Evolutionary conservation across 208 protist species (phyloP).

Genomic region (Herpetomonas samuelpessoai): DNA sequence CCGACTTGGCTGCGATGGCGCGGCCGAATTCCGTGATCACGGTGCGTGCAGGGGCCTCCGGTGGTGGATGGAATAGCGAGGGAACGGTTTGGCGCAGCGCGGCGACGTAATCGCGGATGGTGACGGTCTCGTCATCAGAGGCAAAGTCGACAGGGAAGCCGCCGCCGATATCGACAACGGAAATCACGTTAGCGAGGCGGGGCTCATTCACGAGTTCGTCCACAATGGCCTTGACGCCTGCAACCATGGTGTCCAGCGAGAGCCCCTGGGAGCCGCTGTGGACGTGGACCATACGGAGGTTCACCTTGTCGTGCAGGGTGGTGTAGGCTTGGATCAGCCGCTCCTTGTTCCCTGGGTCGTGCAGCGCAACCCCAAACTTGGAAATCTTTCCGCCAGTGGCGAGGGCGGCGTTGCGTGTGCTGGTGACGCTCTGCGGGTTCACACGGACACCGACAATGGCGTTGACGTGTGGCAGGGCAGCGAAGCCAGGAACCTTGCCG

Average conservation of each 20-base stretch:
- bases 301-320: conserved; percentile 36
- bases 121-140: conserved; percentile 32
- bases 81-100: conserved; percentile 30
- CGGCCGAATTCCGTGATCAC: conserved; percentile 74
- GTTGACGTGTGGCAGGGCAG: conserved; percentile 6
- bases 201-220: conserved; percentile 25
- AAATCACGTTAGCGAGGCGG: conserved; percentile 21
- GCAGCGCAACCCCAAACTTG: conserved; percentile 71
- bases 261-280: conserved; percentile 71
- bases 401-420: conserved; percentile 40
- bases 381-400: conserved; percentile 46
- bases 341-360: conserved; percentile 40
- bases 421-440: conserved; percentile 59
- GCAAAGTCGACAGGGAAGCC: conserved; percentile 61
- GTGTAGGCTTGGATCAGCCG: conserved; percentile 32
- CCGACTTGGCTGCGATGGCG: conserved; percentile 50
- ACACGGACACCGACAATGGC: conserved; percentile 60
- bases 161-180: conserved; percentile 57
- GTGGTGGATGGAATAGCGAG: conserved; percentile 26
- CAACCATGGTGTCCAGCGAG: conserved; percentile 51
- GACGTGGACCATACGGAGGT: conserved; percentile 56
- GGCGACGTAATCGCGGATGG: conserved; percentile 32
- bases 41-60: conserved; percentile 10
- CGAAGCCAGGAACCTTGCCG: conserved; percentile 16
- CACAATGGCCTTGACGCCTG: conserved; percentile 33